These are phyloP conservation scores for Hamigera avellanea DNA, from an alignment of 495 filamentous ascomycete species.

Conservation along the genomic window DNA sequence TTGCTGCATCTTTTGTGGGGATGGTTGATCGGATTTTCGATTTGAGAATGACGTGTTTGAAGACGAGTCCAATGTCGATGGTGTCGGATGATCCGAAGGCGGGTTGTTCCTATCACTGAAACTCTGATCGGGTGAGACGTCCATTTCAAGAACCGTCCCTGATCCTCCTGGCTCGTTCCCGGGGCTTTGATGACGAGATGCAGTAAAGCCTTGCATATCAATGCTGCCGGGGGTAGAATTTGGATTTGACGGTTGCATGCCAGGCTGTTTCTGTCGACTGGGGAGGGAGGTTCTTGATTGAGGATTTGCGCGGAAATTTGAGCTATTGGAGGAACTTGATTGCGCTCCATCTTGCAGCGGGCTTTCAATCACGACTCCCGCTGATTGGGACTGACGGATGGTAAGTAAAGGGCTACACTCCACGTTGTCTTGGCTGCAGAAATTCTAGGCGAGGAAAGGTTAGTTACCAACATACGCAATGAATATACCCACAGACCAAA, in stretches of 20 bases:
- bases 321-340: not conserved
- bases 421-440: slow-evolving; percentile 3
- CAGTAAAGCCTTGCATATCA: slow-evolving; percentile 1
- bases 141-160: slow-evolving; percentile 13
- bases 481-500: not conserved
- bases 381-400: slow-evolving; percentile 6
- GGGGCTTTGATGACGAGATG: slow-evolving; percentile 3
- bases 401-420: slow-evolving; percentile 7
- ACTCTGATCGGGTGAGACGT: slow-evolving; percentile 18
- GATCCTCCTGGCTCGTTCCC: slow-evolving; percentile 3
- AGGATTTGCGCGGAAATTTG: not conserved
- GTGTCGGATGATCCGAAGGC: slow-evolving; percentile 24
- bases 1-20: too few relatives aligned
- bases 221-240: slow-evolving; percentile 1
- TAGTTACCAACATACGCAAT: not conserved
- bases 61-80: slow-evolving; percentile 24
- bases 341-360: slow-evolving; percentile 2
- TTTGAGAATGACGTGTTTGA: slow-evolving; percentile 22
- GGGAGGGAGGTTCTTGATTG: slow-evolving; percentile 15
- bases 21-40: slow-evolving; percentile 8
- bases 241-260: not conserved
- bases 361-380: not conserved
- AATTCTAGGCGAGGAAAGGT: slow-evolving; percentile 4
- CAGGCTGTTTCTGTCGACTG: slow-evolving; percentile 10
- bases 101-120: slow-evolving; percentile 16